These are phyloP conservation scores for Pleochaeta shiraiana DNA, from an alignment of 2,329 filamentous ascomycete genomes.

Conservation along the genomic window DNA sequence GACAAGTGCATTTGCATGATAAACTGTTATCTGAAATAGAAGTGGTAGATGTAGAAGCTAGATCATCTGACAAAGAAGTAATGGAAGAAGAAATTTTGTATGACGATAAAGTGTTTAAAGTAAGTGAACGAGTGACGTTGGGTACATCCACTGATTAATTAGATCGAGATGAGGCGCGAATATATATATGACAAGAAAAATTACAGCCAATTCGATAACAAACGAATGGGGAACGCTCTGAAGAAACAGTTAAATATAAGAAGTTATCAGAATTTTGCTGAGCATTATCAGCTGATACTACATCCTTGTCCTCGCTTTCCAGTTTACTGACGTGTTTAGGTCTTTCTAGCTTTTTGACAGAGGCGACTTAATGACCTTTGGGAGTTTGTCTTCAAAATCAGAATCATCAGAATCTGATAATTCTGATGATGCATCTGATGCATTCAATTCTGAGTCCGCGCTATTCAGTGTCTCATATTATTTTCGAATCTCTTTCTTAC, in stretches of 20 bases:
- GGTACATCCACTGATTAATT: no score
- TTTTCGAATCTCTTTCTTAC: neutral
- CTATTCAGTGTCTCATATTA: neutral
- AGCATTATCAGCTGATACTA: neutral
- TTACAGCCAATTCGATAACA: neutral
- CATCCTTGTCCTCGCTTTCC: neutral
- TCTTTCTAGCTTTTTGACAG: neutral
- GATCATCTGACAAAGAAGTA: no score
- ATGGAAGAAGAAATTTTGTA: no score
- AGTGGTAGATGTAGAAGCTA: no score
- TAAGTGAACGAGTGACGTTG: no score
- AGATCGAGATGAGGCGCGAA: no score
- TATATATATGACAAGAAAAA: no score
- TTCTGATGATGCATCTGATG: no score
- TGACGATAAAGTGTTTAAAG: no score
- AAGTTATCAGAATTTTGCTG: neutral
- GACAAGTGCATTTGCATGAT: no score
- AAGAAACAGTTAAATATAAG: neutral
- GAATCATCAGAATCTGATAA: neutral
- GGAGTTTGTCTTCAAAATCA: neutral
- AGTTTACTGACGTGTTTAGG: neutral
- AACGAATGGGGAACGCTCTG: neutral
- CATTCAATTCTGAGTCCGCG: neutral
- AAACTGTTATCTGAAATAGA: no score
- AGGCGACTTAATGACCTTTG: neutral